Evolutionary conservation across 352 stramenopile species (phyloP).

Genomic region (Phytophthora brassicae): DNA sequence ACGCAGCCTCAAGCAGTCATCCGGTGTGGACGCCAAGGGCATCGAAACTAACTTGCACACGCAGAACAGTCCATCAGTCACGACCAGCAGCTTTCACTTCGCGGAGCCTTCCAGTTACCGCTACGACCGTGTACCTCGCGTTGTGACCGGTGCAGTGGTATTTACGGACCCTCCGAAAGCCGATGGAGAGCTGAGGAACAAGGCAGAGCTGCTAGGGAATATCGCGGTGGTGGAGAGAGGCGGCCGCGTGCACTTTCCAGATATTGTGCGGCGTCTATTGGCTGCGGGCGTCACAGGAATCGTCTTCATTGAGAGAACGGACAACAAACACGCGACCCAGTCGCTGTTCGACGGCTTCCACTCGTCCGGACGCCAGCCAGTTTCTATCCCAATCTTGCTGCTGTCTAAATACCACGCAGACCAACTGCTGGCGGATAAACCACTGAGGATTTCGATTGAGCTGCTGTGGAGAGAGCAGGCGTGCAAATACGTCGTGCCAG

Average conservation of each 20-base stretch:
- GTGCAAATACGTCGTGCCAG: slow-evolving; percentile 60
- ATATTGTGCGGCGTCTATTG: slow-evolving; percentile 77
- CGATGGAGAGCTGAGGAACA: slow-evolving; percentile 71
- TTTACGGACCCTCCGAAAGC: slow-evolving; percentile 70
- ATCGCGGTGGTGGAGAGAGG: slow-evolving; percentile 81
- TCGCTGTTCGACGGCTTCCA: slow-evolving; percentile 88
- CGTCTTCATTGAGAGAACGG: slow-evolving; percentile 74
- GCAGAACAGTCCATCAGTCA: slow-evolving; percentile 23
- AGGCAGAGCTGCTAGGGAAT: slow-evolving; percentile 51
- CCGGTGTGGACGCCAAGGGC: slow-evolving; percentile 13
- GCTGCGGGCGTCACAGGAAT: slow-evolving; percentile 63
- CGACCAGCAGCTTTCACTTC: slow-evolving; percentile 60
- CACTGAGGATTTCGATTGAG: slow-evolving; percentile 63
- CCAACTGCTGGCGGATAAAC: slow-evolving; percentile 59
- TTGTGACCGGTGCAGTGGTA: slow-evolving; percentile 51
- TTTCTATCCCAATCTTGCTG: slow-evolving; percentile 78
- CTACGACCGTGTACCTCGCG: slow-evolving; percentile 63
- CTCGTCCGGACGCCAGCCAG: slow-evolving; percentile 74
- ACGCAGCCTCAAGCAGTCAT: slow-evolving; percentile 25
- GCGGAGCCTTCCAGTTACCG: slow-evolving; percentile 82
- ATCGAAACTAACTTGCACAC: slow-evolving; percentile 34
- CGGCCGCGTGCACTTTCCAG: slow-evolving; percentile 79
- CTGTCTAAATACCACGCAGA: slow-evolving; percentile 80
- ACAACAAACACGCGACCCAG: slow-evolving; percentile 58
- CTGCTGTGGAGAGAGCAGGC: slow-evolving; percentile 70